A percentile compares a stretch with the other conserved stretches of the same genome.
These are phyloP conservation scores for Castanospermum australe DNA, from an alignment of 306 rosid species.

Conservation along the genomic window DNA sequence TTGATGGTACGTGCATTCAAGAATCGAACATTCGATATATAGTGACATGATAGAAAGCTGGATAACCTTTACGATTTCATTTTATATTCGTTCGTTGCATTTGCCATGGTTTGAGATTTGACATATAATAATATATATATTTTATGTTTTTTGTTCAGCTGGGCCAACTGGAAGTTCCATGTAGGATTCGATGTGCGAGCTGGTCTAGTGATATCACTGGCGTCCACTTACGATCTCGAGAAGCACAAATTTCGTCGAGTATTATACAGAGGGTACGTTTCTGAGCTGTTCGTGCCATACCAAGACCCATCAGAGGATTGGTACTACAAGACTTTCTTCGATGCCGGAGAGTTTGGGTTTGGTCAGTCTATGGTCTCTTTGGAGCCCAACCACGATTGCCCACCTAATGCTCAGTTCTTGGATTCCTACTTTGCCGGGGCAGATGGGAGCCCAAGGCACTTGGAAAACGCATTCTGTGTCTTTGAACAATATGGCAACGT, in stretches of 20 bases:
- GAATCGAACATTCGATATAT: neutral
- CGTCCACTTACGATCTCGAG: slow-evolving; percentile 37
- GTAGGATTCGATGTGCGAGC: slow-evolving; percentile 42
- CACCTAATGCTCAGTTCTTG: slow-evolving; percentile 30
- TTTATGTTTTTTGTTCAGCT: neutral
- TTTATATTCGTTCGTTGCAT: neutral
- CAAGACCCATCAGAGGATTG: slow-evolving; percentile 46
- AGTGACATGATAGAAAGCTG: neutral
- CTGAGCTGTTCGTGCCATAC: slow-evolving; percentile 47
- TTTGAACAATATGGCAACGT: slow-evolving; percentile 34
- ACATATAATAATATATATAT: neutral
- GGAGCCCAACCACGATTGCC: slow-evolving; percentile 31
- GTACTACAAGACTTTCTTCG: slow-evolving; percentile 40
- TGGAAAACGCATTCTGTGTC: slow-evolving; percentile 31
- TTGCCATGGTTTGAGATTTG: neutral
- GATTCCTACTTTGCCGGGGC: neutral
- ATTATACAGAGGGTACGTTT: slow-evolving; percentile 38
- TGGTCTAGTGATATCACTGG: slow-evolving; percentile 30
- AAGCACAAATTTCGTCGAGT: slow-evolving; percentile 39
- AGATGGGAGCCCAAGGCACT: neutral
- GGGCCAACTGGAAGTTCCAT: slow-evolving; percentile 52
- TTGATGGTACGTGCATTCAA: neutral
- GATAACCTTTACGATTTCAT: neutral
- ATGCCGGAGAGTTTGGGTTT: slow-evolving; percentile 44
- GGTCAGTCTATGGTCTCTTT: slow-evolving; percentile 33